Conservation (phyloP, 192 early-diverging fungal species). For the Dissophora globulifera region DNA sequence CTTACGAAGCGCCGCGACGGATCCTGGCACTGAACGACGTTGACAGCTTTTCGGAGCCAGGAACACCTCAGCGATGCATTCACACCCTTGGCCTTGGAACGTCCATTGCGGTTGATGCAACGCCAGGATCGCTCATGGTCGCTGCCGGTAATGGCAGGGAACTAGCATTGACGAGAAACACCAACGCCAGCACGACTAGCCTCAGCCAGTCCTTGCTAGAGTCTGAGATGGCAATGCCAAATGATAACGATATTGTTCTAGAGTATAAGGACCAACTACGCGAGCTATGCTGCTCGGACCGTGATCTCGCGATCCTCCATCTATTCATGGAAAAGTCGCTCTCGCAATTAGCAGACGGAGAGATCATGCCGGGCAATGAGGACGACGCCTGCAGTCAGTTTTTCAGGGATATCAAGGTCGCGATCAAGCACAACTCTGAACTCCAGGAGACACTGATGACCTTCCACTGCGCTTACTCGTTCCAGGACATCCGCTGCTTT, state of each 20-base stretch:
- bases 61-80: slow-evolving; percentile 11
- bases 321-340: slow-evolving; percentile 63
- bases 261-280: slow-evolving; percentile 46
- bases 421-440: slow-evolving; percentile 40
- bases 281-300: slow-evolving; percentile 41
- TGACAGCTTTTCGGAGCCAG: neutral
- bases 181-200: slow-evolving; percentile 38
- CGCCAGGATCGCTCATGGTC: neutral
- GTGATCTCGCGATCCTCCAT: slow-evolving; percentile 62
- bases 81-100: slow-evolving; percentile 31
- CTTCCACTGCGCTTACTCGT: slow-evolving; percentile 49
- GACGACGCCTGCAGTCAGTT: slow-evolving; percentile 51
- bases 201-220: slow-evolving; percentile 34
- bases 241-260: slow-evolving; percentile 18
- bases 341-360: slow-evolving; percentile 56
- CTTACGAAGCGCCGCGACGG: slow-evolving; percentile 29
- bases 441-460: slow-evolving; percentile 35
- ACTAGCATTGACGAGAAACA: slow-evolving; percentile 14
- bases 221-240: slow-evolving; percentile 4
- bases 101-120: neutral
- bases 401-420: slow-evolving; percentile 49
- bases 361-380: slow-evolving; percentile 54
- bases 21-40: neutral
- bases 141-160: slow-evolving; percentile 9
- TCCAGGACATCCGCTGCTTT: slow-evolving; percentile 65